phyloP scores from a whole-genome alignment of 2,329 filamentous ascomycete genomes.

The Aspergillus amoenus region DNA sequence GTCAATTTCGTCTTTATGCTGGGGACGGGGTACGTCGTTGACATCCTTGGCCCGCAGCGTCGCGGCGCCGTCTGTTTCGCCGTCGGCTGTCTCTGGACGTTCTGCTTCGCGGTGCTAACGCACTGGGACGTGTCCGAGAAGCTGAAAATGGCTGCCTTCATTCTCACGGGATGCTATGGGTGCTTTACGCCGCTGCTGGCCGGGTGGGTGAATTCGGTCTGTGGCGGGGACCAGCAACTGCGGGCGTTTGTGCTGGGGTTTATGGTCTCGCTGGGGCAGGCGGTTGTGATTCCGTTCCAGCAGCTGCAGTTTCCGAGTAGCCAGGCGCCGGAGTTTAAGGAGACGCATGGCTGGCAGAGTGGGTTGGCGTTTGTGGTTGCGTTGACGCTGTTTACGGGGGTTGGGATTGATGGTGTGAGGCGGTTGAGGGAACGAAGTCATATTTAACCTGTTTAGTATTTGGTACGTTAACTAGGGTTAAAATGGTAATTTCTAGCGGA shows the following conservation, averaged over 20 bases:
- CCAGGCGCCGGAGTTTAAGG: background rate
- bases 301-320: background rate
- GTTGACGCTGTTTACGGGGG: conserved; percentile 1
- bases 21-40: background rate
- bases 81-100: background rate
- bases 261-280: background rate
- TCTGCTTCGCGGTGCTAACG: background rate
- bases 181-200: background rate
- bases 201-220: background rate
- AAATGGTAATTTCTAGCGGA: no score
- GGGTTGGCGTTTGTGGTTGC: conserved; percentile 2
- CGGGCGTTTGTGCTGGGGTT: background rate
- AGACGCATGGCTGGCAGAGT: conserved; percentile 1
- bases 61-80: background rate
- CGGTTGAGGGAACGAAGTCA: background rate
- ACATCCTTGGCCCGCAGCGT: background rate
- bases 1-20: conserved; percentile 1
- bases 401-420: background rate
- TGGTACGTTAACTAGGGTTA: no score
- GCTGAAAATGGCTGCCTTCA: background rate
- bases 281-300: background rate
- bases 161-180: background rate
- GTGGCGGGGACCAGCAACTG: background rate
- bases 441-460: no score
- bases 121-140: background rate